Evolutionary conservation across 2,329 filamentous ascomycete genomes (phyloP), one percentile per base, ranked within the genome.

Genomic region (Sarocladium kiliense): DNA sequence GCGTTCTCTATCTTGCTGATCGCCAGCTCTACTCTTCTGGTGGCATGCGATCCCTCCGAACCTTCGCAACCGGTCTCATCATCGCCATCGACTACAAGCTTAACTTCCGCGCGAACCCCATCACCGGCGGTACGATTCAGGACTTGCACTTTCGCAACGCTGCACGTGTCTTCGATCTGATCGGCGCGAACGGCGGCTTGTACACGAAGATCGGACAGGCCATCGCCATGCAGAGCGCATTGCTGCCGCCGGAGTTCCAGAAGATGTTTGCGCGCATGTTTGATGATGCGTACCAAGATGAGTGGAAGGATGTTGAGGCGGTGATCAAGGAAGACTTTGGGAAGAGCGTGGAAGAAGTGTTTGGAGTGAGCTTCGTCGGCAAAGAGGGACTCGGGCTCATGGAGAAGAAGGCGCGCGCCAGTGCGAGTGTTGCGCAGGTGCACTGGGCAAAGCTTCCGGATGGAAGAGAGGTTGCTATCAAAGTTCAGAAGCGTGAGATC

Each of bases 181-280:
- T 97, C 61, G 81, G 89, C 25, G 76, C 82, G 55, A 99, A 99
- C 78, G 93, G 94, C 58, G 94, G 94, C 0, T 73, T 99, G 18
- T 99, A 97, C 67, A 78, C 97, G 66, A 99, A 99, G 79, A 97
- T 99, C 57, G 94, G 94, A 1, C 94, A 99, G 77, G 94, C 94
- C 3, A 93, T 99, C 62, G 94, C 93, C 14, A 97, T 97, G 94
- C 94, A 99, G 77, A 93, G 89, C 62, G 93, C 93, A 0, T 86
- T 97, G 25, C 74, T 99, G 58, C 94, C 94, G 25, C 89, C 92
- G 0, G 91, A 96, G 71, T 97, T 97, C 64, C 91, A 96, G 75
- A 86, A 87, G 65, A 97, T 97, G 91, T 99, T 99, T 67, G 79
- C 87, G 21, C 82, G 88, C 65, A 97, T 99, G 91, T 99, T 97